phyloP scores from a whole-genome alignment of 768 basidiomycete genomes.

The Amyloporia xantha region DNA sequence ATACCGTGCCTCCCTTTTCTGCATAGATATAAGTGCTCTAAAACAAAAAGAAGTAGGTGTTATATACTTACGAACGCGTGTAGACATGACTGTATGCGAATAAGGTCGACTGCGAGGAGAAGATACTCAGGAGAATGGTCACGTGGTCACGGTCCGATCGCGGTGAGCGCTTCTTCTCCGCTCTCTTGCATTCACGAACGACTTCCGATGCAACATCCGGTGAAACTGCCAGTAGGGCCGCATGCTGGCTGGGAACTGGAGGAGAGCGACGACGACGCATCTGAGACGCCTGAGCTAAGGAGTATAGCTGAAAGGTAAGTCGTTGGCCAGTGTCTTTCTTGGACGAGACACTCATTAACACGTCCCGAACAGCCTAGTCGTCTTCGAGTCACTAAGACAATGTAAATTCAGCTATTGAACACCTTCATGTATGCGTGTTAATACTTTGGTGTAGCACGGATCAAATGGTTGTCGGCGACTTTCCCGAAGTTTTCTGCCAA shows the following conservation, averaged over 20 bases:
- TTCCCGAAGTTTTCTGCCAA: conserved; percentile 72
- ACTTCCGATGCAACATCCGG: neutral
- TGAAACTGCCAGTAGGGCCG: conserved; percentile 49
- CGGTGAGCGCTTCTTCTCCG: neutral
- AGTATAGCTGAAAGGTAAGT: conserved; percentile 54
- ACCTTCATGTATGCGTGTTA: conserved; percentile 8
- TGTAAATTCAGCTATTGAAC: conserved; percentile 34
- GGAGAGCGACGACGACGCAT: conserved; percentile 25
- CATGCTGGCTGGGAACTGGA: conserved; percentile 55
- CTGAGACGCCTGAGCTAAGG: conserved; percentile 28
- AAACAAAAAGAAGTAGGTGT: neutral
- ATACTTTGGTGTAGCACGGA: conserved; percentile 44
- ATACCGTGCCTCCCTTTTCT: conserved; percentile 72
- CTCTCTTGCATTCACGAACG: neutral
- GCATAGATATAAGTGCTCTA: conserved; percentile 9
- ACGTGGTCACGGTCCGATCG: neutral
- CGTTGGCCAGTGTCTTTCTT: too few species aligned
- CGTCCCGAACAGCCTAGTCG: conserved; percentile 45
- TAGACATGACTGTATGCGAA: conserved; percentile 31
- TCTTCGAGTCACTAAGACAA: conserved; percentile 65
- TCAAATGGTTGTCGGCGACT: conserved; percentile 56
- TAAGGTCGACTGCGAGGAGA: too few species aligned
- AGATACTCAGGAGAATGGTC: neutral
- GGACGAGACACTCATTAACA: too few species aligned
- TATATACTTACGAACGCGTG: conserved; percentile 52